A percentile compares a stretch with the other conserved stretches of the same genome.
Evolutionary conservation across 2,329 filamentous ascomycete species (phyloP).

Genomic region (Xylaria sp.): DNA sequence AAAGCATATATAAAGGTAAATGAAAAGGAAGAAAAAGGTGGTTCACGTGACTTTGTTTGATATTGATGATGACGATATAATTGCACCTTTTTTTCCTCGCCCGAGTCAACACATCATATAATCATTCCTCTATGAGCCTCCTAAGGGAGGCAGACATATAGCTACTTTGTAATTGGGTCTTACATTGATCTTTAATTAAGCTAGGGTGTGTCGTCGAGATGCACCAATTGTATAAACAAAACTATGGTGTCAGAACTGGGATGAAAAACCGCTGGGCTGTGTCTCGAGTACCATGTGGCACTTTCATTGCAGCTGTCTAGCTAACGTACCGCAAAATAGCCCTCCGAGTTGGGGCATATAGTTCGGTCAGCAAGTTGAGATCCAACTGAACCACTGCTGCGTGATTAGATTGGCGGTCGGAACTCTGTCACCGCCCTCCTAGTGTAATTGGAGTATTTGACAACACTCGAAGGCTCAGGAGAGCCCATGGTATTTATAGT

Average conservation of each 20-base stretch:
- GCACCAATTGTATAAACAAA: constrained; percentile 2
- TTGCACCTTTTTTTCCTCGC: constrained; percentile 6
- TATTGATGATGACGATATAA: constrained; percentile 33
- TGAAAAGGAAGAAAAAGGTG: not conserved
- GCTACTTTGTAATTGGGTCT: constrained; percentile 23
- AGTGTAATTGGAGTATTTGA: constrained; percentile 9
- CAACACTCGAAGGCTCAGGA: not conserved
- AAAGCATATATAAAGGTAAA: constrained; percentile 2
- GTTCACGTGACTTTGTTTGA: constrained; percentile 25
- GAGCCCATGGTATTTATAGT: not conserved
- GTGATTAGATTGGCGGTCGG: not conserved
- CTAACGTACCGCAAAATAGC: constrained; percentile 17
- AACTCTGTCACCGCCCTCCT: not conserved
- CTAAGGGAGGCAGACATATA: constrained; percentile 9
- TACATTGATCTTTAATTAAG: constrained; percentile 27
- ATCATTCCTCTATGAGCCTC: constrained; percentile 12
- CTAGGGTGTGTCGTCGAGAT: constrained; percentile 8
- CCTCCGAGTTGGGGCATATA: not conserved
- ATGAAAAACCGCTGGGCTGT: constrained; percentile 11
- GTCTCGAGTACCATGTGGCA: constrained; percentile 16
- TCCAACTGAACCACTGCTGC: constrained; percentile 8
- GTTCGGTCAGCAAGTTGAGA: constrained; percentile 6
- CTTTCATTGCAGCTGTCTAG: constrained; percentile 20
- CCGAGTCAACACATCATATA: constrained; percentile 15
- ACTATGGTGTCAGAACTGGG: not conserved